Conservation (phyloP, 768 basidiomycete species). For the Mycena kentingensis region DNA sequence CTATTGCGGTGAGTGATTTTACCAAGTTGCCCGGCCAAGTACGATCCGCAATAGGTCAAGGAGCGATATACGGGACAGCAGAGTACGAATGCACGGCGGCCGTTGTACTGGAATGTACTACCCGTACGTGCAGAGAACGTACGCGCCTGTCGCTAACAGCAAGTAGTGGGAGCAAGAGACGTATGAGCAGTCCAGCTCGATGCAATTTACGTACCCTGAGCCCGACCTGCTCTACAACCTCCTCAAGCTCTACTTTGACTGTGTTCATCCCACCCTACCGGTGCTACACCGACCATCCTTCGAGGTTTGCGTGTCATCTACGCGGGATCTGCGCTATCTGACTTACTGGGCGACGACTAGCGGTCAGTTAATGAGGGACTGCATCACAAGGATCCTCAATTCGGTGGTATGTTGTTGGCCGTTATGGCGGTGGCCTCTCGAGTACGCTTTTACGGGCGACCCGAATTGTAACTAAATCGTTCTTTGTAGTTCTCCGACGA, state of each 20-base stretch:
- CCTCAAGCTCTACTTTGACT: slow-evolving; percentile 50
- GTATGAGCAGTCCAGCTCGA: background rate
- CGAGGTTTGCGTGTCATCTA: slow-evolving; percentile 2
- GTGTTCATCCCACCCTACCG: slow-evolving; percentile 44
- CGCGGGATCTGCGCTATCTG: background rate
- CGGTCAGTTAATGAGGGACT: slow-evolving; percentile 22
- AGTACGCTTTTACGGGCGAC: slow-evolving; percentile 37
- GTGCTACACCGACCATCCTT: slow-evolving; percentile 36
- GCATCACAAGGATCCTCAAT: slow-evolving; percentile 43
- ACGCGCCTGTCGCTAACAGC: background rate
- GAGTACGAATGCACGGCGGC: background rate
- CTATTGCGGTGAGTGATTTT: slow-evolving; percentile 10
- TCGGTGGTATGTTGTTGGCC: slow-evolving; percentile 45
- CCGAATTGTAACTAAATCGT: background rate
- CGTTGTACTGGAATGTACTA: background rate
- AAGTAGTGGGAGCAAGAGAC: slow-evolving; percentile 17
- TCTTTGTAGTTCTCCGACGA: slow-evolving; percentile 49
- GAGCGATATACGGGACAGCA: slow-evolving; percentile 1
- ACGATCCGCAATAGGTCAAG: slow-evolving; percentile 5
- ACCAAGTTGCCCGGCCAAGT: background rate
- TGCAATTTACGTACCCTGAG: slow-evolving; percentile 32
- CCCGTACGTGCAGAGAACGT: slow-evolving; percentile 4
- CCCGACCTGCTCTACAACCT: slow-evolving; percentile 41
- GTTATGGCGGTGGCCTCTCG: slow-evolving; percentile 55
- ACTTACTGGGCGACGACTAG: background rate